Evolutionary conservation across 2,329 filamentous ascomycete genomes (phyloP), one percentile per base, ranked within the genome.

Genomic region (Pyrenophora seminiperda): DNA sequence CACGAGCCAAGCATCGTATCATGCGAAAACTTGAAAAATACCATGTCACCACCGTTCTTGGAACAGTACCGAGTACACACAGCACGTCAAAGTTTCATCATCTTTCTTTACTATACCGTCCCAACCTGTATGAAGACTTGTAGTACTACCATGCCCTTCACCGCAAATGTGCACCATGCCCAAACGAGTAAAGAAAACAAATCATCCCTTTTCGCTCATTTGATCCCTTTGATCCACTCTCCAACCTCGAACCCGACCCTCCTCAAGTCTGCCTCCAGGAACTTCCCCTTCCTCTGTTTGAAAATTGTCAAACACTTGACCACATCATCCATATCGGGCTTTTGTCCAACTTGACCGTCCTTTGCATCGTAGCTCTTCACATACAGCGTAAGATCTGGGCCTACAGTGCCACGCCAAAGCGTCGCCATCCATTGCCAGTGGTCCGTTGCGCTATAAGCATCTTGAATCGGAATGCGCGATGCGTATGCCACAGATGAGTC

Each of bases 371-470:
- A 69, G 33, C 41, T 63, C 47, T 65, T 80, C 14, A 89, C 81
- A 65, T 88, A 90, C 20, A 94, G 79, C 1, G 88, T 88, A 37
- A 93, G 76, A 71, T 97, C 93, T 0, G 93, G 85, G 0, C 89
- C 90, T 1, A 92, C 81, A 45, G 90, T 88, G 7, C 91, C 90
- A 7, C 92, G 86, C 93, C 93, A 97, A 17, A 97, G 82, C 34
- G 89, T 93, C 29, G 93, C 93, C 79, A 94, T 91, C 93, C 93
- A 97, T 72, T 95, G 89, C 91, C 93, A 97, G 75, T 97, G 93
- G 64, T 96, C 91, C n/a, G 89, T 81, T 0, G 89, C 86, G 13
- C 85, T 83, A 71, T 95, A 96, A 5, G 81, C 79, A 67, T 96
- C 91, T 14, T 81, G 77, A 59, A 95, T 91, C 1, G 89, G 87